Percentiles rank a stretch among this genome's conserved stretches.
These are phyloP conservation scores for Inosperma sp. DNA, from an alignment of 768 basidiomycete genomes.

Conservation along the genomic window DNA sequence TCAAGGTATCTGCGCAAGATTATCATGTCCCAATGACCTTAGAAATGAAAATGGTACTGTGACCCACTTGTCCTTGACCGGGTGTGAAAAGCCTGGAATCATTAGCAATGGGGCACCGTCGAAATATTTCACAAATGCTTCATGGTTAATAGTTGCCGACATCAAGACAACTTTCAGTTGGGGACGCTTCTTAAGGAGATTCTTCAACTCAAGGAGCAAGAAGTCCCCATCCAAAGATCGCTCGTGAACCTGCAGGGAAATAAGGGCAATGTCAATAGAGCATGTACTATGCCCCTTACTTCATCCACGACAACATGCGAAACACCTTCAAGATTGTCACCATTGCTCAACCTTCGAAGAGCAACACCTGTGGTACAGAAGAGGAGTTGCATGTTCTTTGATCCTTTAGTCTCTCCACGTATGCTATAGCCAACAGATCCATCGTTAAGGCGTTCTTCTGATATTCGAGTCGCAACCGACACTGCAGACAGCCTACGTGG, in stretches of 20 bases:
- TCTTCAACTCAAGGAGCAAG: conserved; percentile 76
- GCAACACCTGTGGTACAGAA: conserved; percentile 97
- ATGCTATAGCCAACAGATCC: conserved; percentile 86
- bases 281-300: conserved; percentile 35
- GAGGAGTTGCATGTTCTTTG: conserved; percentile 63
- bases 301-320: conserved; percentile 91
- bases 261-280: neutral
- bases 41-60: neutral
- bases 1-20: conserved; percentile 64
- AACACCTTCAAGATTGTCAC: conserved; percentile 64
- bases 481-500: conserved; percentile 87
- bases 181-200: conserved; percentile 59
- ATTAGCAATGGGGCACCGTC: conserved; percentile 70
- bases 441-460: conserved; percentile 71
- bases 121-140: conserved; percentile 82
- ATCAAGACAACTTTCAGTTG: conserved; percentile 80
- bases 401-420: conserved; percentile 75
- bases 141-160: conserved; percentile 94
- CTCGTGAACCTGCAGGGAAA: conserved; percentile 68
- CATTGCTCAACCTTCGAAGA: conserved; percentile 68
- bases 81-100: conserved; percentile 81
- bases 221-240: conserved; percentile 90
- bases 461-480: conserved; percentile 83
- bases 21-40: neutral
- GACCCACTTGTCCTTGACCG: conserved; percentile 70